Evolutionary conservation across 2,329 filamentous ascomycete genomes (phyloP).

Genomic region (Aspergillus costaricaensis): DNA sequence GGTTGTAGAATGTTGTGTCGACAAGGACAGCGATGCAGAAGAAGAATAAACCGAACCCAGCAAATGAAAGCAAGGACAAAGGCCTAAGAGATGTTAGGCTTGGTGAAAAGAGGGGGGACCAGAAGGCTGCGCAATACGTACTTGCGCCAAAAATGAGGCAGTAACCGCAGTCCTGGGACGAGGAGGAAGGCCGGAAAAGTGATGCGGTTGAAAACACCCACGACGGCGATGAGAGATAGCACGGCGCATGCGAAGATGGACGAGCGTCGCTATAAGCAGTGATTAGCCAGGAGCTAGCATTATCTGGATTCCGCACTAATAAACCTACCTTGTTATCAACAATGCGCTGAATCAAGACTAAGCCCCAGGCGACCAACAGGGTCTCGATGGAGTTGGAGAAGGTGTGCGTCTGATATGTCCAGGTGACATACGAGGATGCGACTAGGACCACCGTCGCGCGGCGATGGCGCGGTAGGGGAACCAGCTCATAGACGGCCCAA

Average conservation of each 20-base stretch:
- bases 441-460: conserved; percentile 78
- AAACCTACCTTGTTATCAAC: conserved; percentile 69
- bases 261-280: conserved; percentile 63
- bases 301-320: conserved; percentile 1
- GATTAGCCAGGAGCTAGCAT: conserved; percentile 14
- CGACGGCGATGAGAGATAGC: conserved; percentile 77
- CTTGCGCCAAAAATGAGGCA: conserved; percentile 84
- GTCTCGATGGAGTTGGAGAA: conserved; percentile 98
- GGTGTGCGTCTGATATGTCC: conserved; percentile 97
- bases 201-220: conserved; percentile 93
- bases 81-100: conserved; percentile 46
- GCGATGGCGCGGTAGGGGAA: conserved; percentile 71
- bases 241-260: conserved; percentile 74
- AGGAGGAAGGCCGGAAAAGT: conserved; percentile 93
- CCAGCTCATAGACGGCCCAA: conserved; percentile 92
- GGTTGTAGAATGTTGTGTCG: conserved; percentile 80
- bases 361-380: conserved; percentile 84
- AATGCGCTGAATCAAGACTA: conserved; percentile 89
- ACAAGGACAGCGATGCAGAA: conserved; percentile 72
- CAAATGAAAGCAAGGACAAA: conserved; percentile 62
- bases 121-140: conserved; percentile 46
- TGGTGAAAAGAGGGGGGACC: not conserved
- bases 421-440: conserved; percentile 95
- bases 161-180: conserved; percentile 76
- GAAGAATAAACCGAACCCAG: conserved; percentile 67